A percentile compares a stretch with the other conserved stretches of the same genome.
phyloP scores from a whole-genome alignment of 805 yeast genomes.

The Candida tibetensis region DNA sequence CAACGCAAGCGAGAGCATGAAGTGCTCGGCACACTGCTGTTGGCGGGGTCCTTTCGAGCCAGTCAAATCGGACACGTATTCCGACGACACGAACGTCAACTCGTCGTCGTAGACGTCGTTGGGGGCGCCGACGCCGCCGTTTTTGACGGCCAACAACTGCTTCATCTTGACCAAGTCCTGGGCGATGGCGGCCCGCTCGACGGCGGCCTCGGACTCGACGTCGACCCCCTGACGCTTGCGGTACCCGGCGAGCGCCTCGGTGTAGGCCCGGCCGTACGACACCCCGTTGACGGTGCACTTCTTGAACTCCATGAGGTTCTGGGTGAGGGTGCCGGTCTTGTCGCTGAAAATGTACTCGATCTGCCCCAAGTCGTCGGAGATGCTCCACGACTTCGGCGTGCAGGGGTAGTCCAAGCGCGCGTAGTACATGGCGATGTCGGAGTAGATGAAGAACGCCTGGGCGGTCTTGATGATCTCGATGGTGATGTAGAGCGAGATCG shows the following conservation, averaged over 20 bases:
- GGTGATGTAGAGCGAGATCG: slow-evolving; percentile 75
- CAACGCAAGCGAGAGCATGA: slow-evolving; percentile 71
- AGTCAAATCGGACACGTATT: slow-evolving; percentile 59
- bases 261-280: slow-evolving; percentile 70
- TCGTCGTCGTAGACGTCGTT: slow-evolving; percentile 55
- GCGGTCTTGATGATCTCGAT: slow-evolving; percentile 76
- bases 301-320: slow-evolving; percentile 78
- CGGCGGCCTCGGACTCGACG: slow-evolving; percentile 46
- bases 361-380: slow-evolving; percentile 82
- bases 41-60: slow-evolving; percentile 53
- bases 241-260: slow-evolving; percentile 74
- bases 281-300: slow-evolving; percentile 70
- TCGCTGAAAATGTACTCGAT: slow-evolving; percentile 80
- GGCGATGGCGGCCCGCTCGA: slow-evolving; percentile 40
- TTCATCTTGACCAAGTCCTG: slow-evolving; percentile 49
- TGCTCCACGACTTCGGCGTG: slow-evolving; percentile 78
- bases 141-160: slow-evolving; percentile 29
- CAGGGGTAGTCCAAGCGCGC: slow-evolving; percentile 70
- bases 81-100: slow-evolving; percentile 65
- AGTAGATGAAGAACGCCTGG: slow-evolving; percentile 72
- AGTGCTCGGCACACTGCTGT: slow-evolving; percentile 61
- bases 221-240: slow-evolving; percentile 65
- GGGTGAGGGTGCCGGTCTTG: slow-evolving; percentile 82
- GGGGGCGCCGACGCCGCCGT: slow-evolving; percentile 3
- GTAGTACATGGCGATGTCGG: slow-evolving; percentile 70